These are phyloP conservation scores for Calonectria hongkongensis DNA, from an alignment of 2,329 filamentous ascomycete genomes.

Conservation along the genomic window DNA sequence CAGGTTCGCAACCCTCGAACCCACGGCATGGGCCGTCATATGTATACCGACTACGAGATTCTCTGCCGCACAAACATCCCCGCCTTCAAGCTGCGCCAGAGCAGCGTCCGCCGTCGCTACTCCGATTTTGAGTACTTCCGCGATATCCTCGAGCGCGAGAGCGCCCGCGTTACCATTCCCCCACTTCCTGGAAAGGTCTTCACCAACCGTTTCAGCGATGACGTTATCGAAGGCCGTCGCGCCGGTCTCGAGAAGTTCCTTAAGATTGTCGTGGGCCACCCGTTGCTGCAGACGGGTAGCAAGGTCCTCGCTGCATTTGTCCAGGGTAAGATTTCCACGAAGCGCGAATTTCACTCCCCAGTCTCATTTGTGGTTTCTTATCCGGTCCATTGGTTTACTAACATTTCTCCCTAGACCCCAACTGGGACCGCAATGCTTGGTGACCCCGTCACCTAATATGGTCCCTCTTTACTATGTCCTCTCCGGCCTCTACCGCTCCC, in stretches of 20 bases:
- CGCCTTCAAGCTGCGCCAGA: conserved; percentile 95
- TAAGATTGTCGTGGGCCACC: conserved; percentile 98
- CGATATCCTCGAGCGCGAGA: conserved; percentile 97
- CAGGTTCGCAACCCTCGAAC: conserved; percentile 96
- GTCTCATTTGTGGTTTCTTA: neutral
- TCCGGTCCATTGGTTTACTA: conserved; percentile 7
- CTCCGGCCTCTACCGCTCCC: conserved; percentile 44
- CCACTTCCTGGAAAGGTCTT: conserved; percentile 98
- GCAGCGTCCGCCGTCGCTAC: conserved; percentile 92
- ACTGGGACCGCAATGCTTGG: conserved; percentile 95
- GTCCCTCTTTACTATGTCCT: conserved; percentile 47
- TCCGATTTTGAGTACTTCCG: conserved; percentile 99
- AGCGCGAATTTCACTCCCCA: conserved; percentile 16
- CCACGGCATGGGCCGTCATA: conserved; percentile 93
- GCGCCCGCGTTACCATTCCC: conserved; percentile 94
- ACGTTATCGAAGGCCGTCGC: conserved; percentile 95
- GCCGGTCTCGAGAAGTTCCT: conserved; percentile 96
- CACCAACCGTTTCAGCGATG: conserved; percentile 97
- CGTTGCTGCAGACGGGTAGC: conserved; percentile 96
- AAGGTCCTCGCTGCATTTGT: conserved; percentile 98
- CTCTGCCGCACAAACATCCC: conserved; percentile 98
- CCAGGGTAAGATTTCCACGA: conserved; percentile 78
- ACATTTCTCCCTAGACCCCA: conserved; percentile 75
- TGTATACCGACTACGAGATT: conserved; percentile 99
- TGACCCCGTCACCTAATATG: conserved; percentile 65